phyloP scores from a whole-genome alignment of 2,329 filamentous ascomycete species.

The Simplicillium sp. region DNA sequence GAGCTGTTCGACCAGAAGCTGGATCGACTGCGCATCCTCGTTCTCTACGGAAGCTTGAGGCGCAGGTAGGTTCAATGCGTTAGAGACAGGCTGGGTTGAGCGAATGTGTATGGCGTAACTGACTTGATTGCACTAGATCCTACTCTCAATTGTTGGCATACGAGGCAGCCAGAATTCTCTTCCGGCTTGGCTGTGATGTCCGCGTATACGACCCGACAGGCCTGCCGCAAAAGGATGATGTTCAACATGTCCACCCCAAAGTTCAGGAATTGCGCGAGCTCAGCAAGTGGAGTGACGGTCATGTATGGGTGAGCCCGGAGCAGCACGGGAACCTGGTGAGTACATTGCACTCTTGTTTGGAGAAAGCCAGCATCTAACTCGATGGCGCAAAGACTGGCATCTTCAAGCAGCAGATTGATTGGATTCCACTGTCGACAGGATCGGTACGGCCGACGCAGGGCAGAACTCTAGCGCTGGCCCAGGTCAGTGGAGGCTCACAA shows the following conservation, averaged over 20 bases:
- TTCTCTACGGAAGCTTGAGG: slow-evolving; percentile 52
- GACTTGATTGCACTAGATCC: too few relatives aligned
- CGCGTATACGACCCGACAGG: slow-evolving; percentile 49
- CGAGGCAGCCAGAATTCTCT: slow-evolving; percentile 51
- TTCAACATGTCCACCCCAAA: slow-evolving; percentile 45
- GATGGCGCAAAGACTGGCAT: slow-evolving; percentile 40
- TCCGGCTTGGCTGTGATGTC: slow-evolving; percentile 56
- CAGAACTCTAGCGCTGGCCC: slow-evolving; percentile 50
- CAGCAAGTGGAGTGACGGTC: slow-evolving; percentile 55
- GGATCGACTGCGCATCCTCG: slow-evolving; percentile 41
- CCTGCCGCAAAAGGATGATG: slow-evolving; percentile 55
- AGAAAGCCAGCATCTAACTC: background rate
- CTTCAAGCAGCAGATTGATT: slow-evolving; percentile 64
- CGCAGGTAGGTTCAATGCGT: too few relatives aligned
- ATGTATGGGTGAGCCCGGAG: slow-evolving; percentile 57
- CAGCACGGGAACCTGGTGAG: slow-evolving; percentile 54
- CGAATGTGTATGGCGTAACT: too few relatives aligned
- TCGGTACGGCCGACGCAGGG: slow-evolving; percentile 58
- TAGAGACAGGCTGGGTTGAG: too few relatives aligned
- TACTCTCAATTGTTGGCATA: slow-evolving; percentile 51
- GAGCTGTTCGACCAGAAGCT: slow-evolving; percentile 26
- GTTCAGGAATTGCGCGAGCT: slow-evolving; percentile 54
- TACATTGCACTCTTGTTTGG: slow-evolving; percentile 1
- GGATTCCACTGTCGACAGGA: slow-evolving; percentile 54
- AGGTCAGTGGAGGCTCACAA: slow-evolving; percentile 56